Evolutionary conservation across 2,329 filamentous ascomycete species (phyloP).

Genomic region (Venturia oleaginea): DNA sequence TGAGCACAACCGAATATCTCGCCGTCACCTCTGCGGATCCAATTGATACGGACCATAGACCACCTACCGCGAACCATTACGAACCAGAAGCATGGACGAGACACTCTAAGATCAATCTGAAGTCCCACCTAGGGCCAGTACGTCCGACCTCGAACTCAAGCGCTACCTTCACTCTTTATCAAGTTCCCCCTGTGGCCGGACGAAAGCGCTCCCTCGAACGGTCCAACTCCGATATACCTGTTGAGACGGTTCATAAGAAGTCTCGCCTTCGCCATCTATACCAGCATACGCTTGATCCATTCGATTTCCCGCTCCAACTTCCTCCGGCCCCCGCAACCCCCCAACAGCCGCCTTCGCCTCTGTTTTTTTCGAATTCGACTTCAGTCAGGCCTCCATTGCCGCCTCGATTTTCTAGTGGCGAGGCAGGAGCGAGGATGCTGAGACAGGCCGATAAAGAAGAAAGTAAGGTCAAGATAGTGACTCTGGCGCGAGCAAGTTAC

Average conservation of each 20-base stretch:
- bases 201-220: slow-evolving; percentile 1
- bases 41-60: neutral
- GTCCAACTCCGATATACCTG: neutral
- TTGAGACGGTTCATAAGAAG: neutral
- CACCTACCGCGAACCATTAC: neutral
- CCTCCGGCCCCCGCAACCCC: neutral
- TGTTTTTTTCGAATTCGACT: slow-evolving; percentile 44
- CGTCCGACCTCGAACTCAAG: neutral
- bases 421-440: slow-evolving; percentile 49
- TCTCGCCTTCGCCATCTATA: neutral
- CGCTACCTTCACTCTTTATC: neutral
- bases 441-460: slow-evolving; percentile 40
- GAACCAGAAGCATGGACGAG: slow-evolving; percentile 9
- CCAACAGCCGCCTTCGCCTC: slow-evolving; percentile 36
- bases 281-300: neutral
- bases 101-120: neutral
- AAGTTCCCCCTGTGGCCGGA: slow-evolving; percentile 1
- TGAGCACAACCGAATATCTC: neutral
- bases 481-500: slow-evolving; percentile 38
- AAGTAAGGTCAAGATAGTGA: slow-evolving; percentile 42
- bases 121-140: neutral
- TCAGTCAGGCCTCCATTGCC: slow-evolving; percentile 37
- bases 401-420: slow-evolving; percentile 48
- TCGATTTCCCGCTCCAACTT: slow-evolving; percentile 7
- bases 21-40: neutral